These are phyloP conservation scores for Mollisia scopiformis DNA, from an alignment of 2,329 filamentous ascomycete species.

Conservation along the genomic window DNA sequence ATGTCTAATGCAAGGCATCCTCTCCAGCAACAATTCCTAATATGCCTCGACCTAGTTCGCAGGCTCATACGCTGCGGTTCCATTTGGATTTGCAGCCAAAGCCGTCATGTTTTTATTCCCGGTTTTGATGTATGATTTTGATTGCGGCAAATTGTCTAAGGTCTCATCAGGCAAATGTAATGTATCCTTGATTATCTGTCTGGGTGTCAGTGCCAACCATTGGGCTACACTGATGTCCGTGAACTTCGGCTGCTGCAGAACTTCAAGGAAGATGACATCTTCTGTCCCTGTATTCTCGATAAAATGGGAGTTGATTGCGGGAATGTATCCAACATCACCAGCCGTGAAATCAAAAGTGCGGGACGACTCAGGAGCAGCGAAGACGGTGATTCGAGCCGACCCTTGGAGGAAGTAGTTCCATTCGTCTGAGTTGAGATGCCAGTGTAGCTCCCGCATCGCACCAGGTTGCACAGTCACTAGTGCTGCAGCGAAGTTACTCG, in stretches of 20 bases:
- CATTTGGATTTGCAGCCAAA: constrained; percentile 23
- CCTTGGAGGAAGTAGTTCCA: constrained; percentile 64
- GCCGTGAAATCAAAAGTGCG: constrained; percentile 41
- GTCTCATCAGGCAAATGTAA: constrained; percentile 41
- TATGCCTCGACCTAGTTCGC: neutral
- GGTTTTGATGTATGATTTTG: constrained; percentile 47
- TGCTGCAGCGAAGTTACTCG: constrained; percentile 55
- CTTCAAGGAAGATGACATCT: constrained; percentile 61
- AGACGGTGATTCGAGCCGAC: constrained; percentile 58
- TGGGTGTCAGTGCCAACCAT: constrained; percentile 53
- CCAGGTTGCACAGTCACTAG: constrained; percentile 62
- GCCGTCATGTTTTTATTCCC: constrained; percentile 39
- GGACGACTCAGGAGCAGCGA: constrained; percentile 50
- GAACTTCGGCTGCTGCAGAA: constrained; percentile 49
- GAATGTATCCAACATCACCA: constrained; percentile 61
- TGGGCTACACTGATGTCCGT: constrained; percentile 57
- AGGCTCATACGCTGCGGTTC: constrained; percentile 23
- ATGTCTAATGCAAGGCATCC: too few species aligned
- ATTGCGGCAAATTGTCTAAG: constrained; percentile 42
- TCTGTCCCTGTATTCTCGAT: constrained; percentile 63
- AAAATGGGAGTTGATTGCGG: constrained; percentile 57
- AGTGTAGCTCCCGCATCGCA: constrained; percentile 68
- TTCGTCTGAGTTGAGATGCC: constrained; percentile 63
- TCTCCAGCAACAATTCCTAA: neutral
- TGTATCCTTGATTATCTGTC: constrained; percentile 28